Evolutionary conservation across 768 basidiomycete genomes (phyloP), one percentile per base, ranked within the genome.

Genomic region (Podaxis carcinomalis): DNA sequence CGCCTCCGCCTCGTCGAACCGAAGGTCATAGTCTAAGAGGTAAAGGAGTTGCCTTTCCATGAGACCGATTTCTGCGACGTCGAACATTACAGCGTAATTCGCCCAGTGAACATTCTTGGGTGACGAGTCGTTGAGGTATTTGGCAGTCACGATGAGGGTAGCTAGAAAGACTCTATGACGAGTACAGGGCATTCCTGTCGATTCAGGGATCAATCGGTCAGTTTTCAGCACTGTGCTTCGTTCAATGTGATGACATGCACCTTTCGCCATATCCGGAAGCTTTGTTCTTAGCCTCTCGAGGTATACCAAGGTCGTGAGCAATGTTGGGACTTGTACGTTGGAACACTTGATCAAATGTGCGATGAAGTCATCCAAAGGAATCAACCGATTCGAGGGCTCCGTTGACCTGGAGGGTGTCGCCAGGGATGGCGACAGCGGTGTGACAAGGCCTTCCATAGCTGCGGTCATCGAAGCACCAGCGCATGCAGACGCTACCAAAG

Each of bases 1-100:
- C 59, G 89, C 88, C 68, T 97, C 94, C 27, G 77, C 74, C 75
- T 99, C 96, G 66, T 86, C 82, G 72, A 98, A 93, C 51, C 92
- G 87, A 59, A 99, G 85, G 73, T 98, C 89, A 72, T 91, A 95
- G 76, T 96, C 92, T 67, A 99, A 86, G 61, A 98, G 80, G 73
- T 83, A 89, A 57, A 99, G 86, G 28, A 99, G 84, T 75, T 99
- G 94, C 76, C 88, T 91, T 78, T 99, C 96, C 96, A 98, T 98
- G 63, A 95, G 81, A 74, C 95, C 97, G 73, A 98, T 87, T 77
- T 93, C 91, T 10, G 78, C 73, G 54, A 86, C 75, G 70, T 90
- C 86, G 77, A 93, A 95, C 64, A 91, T 68, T 46, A 78, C 77
- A 16, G 87, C 89, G 71, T 94, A 92, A 51, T 76, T 75, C 59